Conservation (phyloP, 768 basidiomycete genomes). For the Mycena haematopus region DNA sequence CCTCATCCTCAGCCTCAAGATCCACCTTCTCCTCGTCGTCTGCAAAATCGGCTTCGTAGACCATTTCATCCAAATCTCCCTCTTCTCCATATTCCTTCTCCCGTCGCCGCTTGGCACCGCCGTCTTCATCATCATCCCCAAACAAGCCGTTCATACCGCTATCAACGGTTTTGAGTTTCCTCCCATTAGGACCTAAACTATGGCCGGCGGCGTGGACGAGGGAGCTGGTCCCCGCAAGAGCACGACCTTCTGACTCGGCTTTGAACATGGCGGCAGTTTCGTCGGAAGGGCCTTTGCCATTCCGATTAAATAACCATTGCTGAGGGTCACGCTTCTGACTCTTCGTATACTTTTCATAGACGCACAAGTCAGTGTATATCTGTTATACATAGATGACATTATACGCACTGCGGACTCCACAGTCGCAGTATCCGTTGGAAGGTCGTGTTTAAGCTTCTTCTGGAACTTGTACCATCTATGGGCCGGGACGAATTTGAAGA, state of each 20-base stretch:
- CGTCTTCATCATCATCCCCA: constrained; percentile 67
- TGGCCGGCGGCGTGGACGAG: constrained; percentile 56
- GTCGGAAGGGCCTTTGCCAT: constrained; percentile 63
- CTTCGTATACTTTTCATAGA: constrained; percentile 48
- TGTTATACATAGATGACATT: constrained; percentile 12
- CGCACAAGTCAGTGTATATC: constrained; percentile 30
- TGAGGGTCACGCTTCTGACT: constrained; percentile 80
- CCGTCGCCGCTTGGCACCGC: constrained; percentile 48
- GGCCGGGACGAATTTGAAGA: constrained; percentile 88
- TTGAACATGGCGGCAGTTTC: constrained; percentile 76
- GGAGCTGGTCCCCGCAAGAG: constrained; percentile 47
- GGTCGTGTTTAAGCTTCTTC: constrained; percentile 78
- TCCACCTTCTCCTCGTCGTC: constrained; percentile 86
- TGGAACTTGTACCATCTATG: constrained; percentile 94
- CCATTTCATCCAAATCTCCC: constrained; percentile 82
- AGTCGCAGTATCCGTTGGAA: constrained; percentile 71
- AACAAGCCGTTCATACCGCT: constrained; percentile 66
- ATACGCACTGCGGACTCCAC: constrained; percentile 64
- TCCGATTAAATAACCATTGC: constrained; percentile 71
- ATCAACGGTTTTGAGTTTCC: constrained; percentile 71
- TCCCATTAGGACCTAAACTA: constrained; percentile 74
- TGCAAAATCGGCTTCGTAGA: constrained; percentile 84
- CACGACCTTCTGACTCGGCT: constrained; percentile 58
- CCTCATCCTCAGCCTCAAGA: constrained; percentile 80
- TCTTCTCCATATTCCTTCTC: constrained; percentile 74